phyloP scores from a whole-genome alignment of 2,329 filamentous ascomycete genomes.

The Penicillium griseofulvum region DNA sequence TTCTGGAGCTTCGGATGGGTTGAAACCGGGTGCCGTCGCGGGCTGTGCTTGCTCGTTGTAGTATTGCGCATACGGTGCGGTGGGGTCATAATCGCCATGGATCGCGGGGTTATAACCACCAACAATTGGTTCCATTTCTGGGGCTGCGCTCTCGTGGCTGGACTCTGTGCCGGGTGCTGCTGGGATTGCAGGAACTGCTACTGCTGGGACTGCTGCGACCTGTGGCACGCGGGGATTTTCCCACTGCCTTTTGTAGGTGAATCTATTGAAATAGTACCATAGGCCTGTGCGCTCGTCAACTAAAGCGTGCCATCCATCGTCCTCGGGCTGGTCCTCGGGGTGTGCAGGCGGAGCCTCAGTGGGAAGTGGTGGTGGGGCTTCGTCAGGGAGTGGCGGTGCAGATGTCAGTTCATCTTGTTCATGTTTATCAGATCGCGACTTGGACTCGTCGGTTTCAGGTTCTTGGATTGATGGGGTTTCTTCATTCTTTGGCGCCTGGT shows the following conservation, averaged over 20 bases:
- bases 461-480: constrained; percentile 45
- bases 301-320: constrained; percentile 61
- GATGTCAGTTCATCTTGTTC: constrained; percentile 21
- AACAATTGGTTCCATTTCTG: constrained; percentile 45
- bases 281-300: constrained; percentile 52
- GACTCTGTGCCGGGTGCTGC: constrained; percentile 28
- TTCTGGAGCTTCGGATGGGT: constrained; percentile 40
- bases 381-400: constrained; percentile 43
- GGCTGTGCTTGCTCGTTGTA: constrained; percentile 39
- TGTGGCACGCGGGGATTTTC: constrained; percentile 75
- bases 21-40: constrained; percentile 21
- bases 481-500: constrained; percentile 10
- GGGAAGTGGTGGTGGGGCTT: constrained; percentile 51
- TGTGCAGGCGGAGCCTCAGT: constrained; percentile 50
- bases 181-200: constrained; percentile 10
- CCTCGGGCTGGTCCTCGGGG: constrained; percentile 47
- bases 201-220: constrained; percentile 8
- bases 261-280: constrained; percentile 79
- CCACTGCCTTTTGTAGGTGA: constrained; percentile 74
- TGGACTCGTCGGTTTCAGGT: constrained; percentile 22
- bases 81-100: constrained; percentile 94
- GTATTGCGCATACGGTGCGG: constrained; percentile 82
- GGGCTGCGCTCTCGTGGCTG: constrained; percentile 31
- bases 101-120: constrained; percentile 94
- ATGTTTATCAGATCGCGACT: constrained; percentile 17